phyloP scores from a whole-genome alignment of 768 basidiomycete genomes.

The Trametes coccinea region DNA sequence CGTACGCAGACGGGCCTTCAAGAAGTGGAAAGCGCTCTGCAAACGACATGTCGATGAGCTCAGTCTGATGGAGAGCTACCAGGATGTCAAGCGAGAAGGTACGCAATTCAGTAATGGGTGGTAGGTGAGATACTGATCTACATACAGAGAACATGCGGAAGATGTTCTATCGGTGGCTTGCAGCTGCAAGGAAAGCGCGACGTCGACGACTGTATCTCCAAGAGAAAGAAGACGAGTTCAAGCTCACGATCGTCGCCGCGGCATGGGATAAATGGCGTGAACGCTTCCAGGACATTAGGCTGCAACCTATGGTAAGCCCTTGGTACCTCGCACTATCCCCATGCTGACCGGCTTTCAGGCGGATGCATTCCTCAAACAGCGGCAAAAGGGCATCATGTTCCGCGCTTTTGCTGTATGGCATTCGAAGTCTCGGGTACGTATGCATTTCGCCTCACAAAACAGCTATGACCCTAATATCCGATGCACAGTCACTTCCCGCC shows the following conservation, averaged over 20 bases:
- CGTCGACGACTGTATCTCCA: constrained; percentile 60
- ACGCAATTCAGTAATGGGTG: constrained; percentile 8
- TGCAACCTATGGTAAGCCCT: constrained; percentile 61
- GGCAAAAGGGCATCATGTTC: constrained; percentile 60
- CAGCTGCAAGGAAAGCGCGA: constrained; percentile 57
- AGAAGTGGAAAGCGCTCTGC: constrained; percentile 67
- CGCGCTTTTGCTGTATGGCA: constrained; percentile 76
- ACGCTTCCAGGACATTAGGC: constrained; percentile 60
- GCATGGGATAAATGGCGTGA: constrained; percentile 85
- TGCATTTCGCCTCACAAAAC: constrained; percentile 10
- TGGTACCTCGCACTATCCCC: background rate
- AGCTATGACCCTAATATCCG: background rate
- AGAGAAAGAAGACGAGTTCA: constrained; percentile 63
- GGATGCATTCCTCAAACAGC: constrained; percentile 57
- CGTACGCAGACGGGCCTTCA: constrained; percentile 51
- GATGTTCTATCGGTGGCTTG: constrained; percentile 70
- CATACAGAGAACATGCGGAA: constrained; percentile 62
- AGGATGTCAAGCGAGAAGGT: constrained; percentile 81
- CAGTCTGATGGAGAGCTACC: constrained; percentile 82
- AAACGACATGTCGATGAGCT: constrained; percentile 68
- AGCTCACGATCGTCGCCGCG: constrained; percentile 47
- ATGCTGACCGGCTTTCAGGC: constrained; percentile 42
- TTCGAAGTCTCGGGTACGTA: constrained; percentile 65
- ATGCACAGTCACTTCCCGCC: constrained; percentile 68
- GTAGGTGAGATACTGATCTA: background rate